phyloP scores from a whole-genome alignment of 768 basidiomycete species.

The Termitomyces sp. region DNA sequence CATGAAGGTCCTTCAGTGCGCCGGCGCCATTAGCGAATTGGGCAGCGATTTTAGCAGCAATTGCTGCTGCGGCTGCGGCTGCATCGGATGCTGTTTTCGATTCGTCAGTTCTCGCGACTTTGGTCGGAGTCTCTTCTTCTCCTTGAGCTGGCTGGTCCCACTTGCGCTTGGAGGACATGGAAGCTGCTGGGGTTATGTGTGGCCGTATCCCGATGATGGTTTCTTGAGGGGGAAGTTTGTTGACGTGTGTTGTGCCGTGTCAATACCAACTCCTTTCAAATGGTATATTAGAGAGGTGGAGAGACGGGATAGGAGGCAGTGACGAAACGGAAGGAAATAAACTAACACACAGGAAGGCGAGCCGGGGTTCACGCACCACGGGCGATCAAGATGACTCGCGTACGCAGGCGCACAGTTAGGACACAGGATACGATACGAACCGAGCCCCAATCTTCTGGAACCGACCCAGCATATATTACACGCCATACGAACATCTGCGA shows the following conservation, averaged over 20 bases:
- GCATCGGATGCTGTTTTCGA: constrained; percentile 62
- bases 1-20: constrained; percentile 57
- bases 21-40: constrained; percentile 52
- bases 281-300: too few species aligned
- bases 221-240: background rate
- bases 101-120: constrained; percentile 43
- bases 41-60: constrained; percentile 93
- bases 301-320: too few species aligned
- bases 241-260: constrained; percentile 5
- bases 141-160: constrained; percentile 68
- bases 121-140: constrained; percentile 36
- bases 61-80: constrained; percentile 68
- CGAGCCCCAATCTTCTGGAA: too few species aligned
- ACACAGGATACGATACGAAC: too few species aligned
- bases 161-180: constrained; percentile 72
- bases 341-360: too few species aligned
- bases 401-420: too few species aligned
- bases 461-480: too few species aligned
- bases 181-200: background rate
- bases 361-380: too few species aligned
- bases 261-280: too few species aligned
- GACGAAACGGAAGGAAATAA: too few species aligned
- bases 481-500: too few species aligned
- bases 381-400: too few species aligned
- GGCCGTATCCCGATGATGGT: background rate